phyloP scores from a whole-genome alignment of 805 yeast genomes.

The Lipomyces yamanashiensis region DNA sequence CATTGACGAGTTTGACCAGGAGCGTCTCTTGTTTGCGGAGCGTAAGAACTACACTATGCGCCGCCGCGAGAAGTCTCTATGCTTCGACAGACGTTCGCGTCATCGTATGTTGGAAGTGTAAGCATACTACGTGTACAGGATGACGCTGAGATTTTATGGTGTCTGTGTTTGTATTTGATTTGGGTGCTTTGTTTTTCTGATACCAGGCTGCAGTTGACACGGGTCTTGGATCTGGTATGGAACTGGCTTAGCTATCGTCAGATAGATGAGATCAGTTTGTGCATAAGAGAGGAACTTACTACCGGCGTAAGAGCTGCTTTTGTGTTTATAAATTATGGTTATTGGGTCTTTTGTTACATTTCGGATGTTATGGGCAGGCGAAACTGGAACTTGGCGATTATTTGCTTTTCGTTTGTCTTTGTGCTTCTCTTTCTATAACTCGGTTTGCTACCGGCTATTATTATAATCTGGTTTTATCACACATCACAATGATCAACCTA shows the following conservation, averaged over 20 bases:
- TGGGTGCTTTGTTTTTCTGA: not conserved
- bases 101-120: constrained; percentile 7
- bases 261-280: no score
- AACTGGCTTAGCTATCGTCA: no score
- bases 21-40: constrained; percentile 6
- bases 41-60: constrained; percentile 17
- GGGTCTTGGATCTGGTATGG: no score
- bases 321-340: not conserved
- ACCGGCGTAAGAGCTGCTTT: no score
- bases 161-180: not conserved
- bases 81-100: constrained; percentile 20
- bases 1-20: constrained; percentile 18
- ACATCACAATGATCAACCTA: not conserved
- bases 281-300: no score
- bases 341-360: not conserved
- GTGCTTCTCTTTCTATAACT: not conserved
- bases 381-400: not conserved
- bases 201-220: no score
- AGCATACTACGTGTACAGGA: not conserved
- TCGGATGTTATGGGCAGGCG: not conserved
- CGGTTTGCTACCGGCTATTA: not conserved
- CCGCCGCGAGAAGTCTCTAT: constrained; percentile 21
- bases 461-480: not conserved
- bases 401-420: not conserved
- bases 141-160: not conserved